Conservation (phyloP, 2,329 filamentous ascomycete genomes). For the Aspergillus quadrilineatus region DNA sequence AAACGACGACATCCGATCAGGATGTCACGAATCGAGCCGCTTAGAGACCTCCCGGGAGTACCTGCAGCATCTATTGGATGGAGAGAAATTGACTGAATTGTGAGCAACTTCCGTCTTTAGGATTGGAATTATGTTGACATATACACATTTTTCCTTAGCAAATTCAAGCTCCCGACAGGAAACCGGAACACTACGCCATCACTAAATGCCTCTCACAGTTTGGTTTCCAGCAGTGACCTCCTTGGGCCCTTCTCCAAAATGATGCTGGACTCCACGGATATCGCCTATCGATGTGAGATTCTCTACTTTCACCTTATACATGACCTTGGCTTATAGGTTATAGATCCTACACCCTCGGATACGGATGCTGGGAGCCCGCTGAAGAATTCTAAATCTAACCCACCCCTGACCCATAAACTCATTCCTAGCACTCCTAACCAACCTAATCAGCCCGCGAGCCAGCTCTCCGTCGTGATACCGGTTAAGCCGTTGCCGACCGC, state of each 20-base stretch:
- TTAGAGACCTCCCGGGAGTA: constrained; percentile 72
- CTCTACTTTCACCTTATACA: not conserved
- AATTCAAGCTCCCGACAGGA: constrained; percentile 43
- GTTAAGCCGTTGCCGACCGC: constrained; percentile 42
- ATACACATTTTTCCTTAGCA: constrained; percentile 29
- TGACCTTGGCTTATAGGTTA: constrained; percentile 17
- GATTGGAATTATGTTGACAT: constrained; percentile 16
- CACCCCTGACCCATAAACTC: constrained; percentile 41
- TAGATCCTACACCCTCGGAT: constrained; percentile 38
- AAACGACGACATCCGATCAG: constrained; percentile 66
- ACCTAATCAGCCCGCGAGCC: constrained; percentile 25
- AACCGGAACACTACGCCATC: constrained; percentile 23
- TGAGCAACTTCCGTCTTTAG: constrained; percentile 26
- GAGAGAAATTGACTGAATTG: constrained; percentile 58
- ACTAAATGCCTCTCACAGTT: constrained; percentile 20
- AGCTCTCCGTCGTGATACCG: constrained; percentile 52
- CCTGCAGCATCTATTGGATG: constrained; percentile 70
- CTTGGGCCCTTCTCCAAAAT: constrained; percentile 57
- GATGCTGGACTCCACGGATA: constrained; percentile 50
- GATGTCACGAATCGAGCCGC: constrained; percentile 58
- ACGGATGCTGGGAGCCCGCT: constrained; percentile 21
- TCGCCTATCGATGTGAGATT: constrained; percentile 45
- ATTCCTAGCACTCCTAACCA: constrained; percentile 39
- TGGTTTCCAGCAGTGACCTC: constrained; percentile 27
- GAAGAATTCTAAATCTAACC: constrained; percentile 25